Base-by-base conservation (phyloP, 768 basidiomycete species). In the Lactifluus piperatus region DNA sequence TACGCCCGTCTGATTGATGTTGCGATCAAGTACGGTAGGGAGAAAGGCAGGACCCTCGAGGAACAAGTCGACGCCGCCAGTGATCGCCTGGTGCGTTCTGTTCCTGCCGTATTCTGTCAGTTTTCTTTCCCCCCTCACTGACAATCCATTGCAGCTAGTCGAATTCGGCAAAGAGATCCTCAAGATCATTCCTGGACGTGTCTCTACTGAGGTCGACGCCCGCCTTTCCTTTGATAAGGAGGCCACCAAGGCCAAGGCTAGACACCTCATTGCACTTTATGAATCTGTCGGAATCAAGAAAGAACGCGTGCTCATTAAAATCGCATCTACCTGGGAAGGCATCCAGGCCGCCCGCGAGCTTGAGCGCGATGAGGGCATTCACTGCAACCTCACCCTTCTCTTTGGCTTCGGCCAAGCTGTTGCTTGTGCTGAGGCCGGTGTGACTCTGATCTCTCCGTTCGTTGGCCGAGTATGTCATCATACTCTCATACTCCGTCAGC, bases 371-470 rank as follows among this genome's bases (percentile, higher is more conserved):
- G 85, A 97, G 58, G 81, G 80, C 63, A 98, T 99, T 74, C 94
- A 95, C 84, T 97, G 94, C 81, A 98, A 99, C 78, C 84, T 99
- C 65, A 99, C 97, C 51, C 88, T 99, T 67, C 85, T 98, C 65
- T 99, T 99, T 78, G 97, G 97, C 67, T 99, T 99, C 74, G 89
- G 80, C 46, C 97, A 99, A 77, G 97, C 97, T 55, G 97, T 99
- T 69, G 97, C 97, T 51, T 97, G 94, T 71, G 97, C 95, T 61
- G 97, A 98, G 76, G 97, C 97, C 57, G 88, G 88, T 66, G 94
- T 98, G 66, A 99, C 95, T 67, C 81, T 99, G 73, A 98, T 98
- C 78, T 98, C 97, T 54, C 97, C 97, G 56, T 98, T 99, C 76
- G 97, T 99, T 73, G 97, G 94, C 63, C 91, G 94, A 73, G 90